A percentile compares a stretch with the other conserved stretches of the same genome.
phyloP scores from a whole-genome alignment of 2,329 filamentous ascomycete species.

The Cladophialophora carrionii region DNA sequence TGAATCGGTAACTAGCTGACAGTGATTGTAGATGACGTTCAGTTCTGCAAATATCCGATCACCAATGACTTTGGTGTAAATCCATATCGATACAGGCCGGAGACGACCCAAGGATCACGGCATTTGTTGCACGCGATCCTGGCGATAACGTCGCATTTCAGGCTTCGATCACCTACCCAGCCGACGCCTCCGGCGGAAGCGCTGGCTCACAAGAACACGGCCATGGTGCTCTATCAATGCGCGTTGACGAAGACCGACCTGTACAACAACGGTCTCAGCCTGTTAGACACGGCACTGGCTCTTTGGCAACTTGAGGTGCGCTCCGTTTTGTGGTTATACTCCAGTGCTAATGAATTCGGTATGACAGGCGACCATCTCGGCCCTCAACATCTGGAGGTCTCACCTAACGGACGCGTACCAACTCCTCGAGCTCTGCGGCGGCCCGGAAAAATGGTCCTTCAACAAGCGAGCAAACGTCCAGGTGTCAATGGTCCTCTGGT shows the following conservation, averaged over 20 bases:
- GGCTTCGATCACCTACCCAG: constrained; percentile 12
- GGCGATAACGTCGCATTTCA: constrained; percentile 23
- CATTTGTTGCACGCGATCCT: constrained; percentile 28
- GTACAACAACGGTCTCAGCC: constrained; percentile 4
- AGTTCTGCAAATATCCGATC: constrained; percentile 26
- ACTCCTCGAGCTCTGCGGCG: constrained; percentile 19
- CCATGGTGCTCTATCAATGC: constrained; percentile 17
- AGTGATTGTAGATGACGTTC: constrained; percentile 19
- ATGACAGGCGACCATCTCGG: constrained; percentile 13
- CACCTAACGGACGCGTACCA: constrained; percentile 15
- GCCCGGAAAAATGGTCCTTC: constrained; percentile 10
- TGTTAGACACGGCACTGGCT: constrained; percentile 16
- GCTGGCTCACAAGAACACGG: constrained; percentile 17
- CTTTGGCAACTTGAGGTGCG: constrained; percentile 20
- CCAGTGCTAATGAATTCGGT: not conserved
- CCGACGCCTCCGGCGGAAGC: constrained; percentile 11
- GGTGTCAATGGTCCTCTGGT: constrained; percentile 21
- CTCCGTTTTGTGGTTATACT: not conserved
- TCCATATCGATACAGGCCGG: constrained; percentile 22
- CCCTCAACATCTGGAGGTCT: constrained; percentile 20
- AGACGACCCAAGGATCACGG: constrained; percentile 21
- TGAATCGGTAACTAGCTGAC: not conserved
- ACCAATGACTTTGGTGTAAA: constrained; percentile 23
- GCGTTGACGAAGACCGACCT: constrained; percentile 7
- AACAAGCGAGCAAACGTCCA: constrained; percentile 13